Base-by-base conservation (phyloP, 2,329 filamentous ascomycete genomes). In the Scedosporium dehoogii region DNA sequence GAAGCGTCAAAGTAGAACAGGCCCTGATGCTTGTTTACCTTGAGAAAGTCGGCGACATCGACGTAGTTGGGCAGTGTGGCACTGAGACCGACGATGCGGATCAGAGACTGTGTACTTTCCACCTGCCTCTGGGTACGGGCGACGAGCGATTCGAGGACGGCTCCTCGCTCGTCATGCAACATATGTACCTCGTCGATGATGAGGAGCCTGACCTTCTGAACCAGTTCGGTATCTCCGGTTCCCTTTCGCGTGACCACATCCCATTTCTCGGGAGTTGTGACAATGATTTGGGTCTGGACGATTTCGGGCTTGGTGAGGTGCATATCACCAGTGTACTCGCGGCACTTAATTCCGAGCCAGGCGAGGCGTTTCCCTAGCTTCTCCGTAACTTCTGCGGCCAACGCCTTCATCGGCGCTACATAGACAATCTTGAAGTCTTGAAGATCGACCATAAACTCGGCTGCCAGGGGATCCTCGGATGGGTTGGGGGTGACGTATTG, bases 181-280 rank as follows among this genome's bases (percentile, higher is more conserved):
- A 99, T 99, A 72, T 99, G 94, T 1, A 99, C 94, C 76, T 99
- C 94, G 73, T 99, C 94, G 65, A 99, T 97, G 69, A 99, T 97
- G 64, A 99, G 82, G 1, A 99, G 80, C 10, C 93, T 86, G 25
- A 99, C 94, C 73, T 99, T 99, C 70, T 99, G 94, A 14, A 99
- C 96, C 3, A 99, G 83, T 72, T 97, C 94, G 0, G 94, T 97
- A 71, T 99, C 94, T 16, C 96, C 94, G 1, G 92, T 97, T 63
- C 93, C 96, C 75, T 97, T 99, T 65, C 94, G 84, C 3, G 94
- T 99, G 4, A 99, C 91, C 0, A 99, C 94, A 73, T 99, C 94
- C 96, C 96, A 99, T 75, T 99, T 99, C 76, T 99, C 94, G 42
- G 94, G 94, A 0, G 94, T 99, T 0, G 96, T 99, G 59, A 99